Base-by-base conservation (phyloP, 2,329 filamentous ascomycete species). In the Pleurostoma richardsiae region DNA sequence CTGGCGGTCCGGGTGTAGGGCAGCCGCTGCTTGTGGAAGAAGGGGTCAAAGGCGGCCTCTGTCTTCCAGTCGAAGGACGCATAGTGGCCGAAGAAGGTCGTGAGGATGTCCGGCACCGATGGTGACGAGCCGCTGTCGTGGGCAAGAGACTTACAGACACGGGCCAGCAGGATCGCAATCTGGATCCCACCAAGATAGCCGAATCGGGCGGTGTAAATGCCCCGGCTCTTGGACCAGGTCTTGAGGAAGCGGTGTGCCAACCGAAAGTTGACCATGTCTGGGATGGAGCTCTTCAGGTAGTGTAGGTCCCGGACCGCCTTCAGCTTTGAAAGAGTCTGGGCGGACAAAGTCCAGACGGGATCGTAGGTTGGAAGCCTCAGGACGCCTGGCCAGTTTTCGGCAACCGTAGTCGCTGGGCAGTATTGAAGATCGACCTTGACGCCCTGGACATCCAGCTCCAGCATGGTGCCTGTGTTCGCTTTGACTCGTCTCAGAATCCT, bases 361-460 rank as follows among this genome's bases (percentile, higher is more conserved):
- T 84, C 76, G 1, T 67, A 68, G 3, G 74, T 55, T 2, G 78
- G 72, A 2, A 78, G 58, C 11, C 64, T 65, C 53, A 79, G 65
- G 4, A 72, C 63, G 3, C 68, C 57, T 1, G 75, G 75, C 69
- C 72, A 80, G 28, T 68, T 71, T 58, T 82, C 72, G 3, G 79
- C 70, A 40, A 86, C 65, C 30, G 67, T 65, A 3, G 72, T 65
- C 2, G 83, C 79, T 5, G 80, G 73, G 52, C 82, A 86, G 58
- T 88, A 88, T 50, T 86, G 83, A 42, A 88, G 63, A 57, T 86
- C 80, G 55, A 85, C 70, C 50, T 72, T 80, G 54, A 86, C 66
- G 7, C 71, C 76, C 4, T 65, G 59, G n/a, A 85, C 67, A 39
- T 77, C 74, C 4, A 87, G 63, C 54, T 86, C 81, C 4, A 87